Percentiles rank a stretch among this genome's conserved stretches.
These are phyloP conservation scores for Fraxinus anomala DNA, from an alignment of 257 asterid species.

Conservation along the genomic window DNA sequence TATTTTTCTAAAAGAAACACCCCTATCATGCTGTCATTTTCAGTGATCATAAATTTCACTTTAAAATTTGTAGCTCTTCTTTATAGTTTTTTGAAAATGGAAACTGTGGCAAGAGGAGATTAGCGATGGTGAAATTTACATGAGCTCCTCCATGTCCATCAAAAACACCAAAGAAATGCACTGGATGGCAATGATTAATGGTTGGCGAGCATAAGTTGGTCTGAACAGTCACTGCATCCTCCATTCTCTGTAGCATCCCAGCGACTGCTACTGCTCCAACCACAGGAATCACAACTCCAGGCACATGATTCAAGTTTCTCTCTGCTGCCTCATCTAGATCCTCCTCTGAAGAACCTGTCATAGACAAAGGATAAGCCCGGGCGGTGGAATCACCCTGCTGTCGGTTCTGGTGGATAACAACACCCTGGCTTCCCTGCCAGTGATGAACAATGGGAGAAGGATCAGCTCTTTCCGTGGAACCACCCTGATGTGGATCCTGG, in stretches of 20 bases:
- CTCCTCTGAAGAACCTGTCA: not conserved
- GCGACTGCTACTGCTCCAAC: conserved; percentile 27
- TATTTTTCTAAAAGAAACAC: not conserved
- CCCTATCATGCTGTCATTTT: not conserved
- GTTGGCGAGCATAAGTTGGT: conserved; percentile 27
- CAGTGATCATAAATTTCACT: not conserved
- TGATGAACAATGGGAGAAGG: not conserved
- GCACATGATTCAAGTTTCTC: not conserved
- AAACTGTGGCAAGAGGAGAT: not conserved
- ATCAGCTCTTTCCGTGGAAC: not conserved
- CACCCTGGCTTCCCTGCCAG: not conserved
- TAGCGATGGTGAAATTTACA: not conserved
- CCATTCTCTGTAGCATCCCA: conserved; percentile 29
- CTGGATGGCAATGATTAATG: conserved; percentile 15
- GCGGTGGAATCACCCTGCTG: not conserved
- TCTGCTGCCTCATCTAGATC: not conserved
- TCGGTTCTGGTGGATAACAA: not conserved
- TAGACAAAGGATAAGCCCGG: not conserved
- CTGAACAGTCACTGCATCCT: conserved; percentile 18
- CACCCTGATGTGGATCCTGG: not conserved
- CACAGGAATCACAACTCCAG: conserved; percentile 7
- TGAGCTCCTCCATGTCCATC: conserved; percentile 37
- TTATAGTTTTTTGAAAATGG: not conserved
- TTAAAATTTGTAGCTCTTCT: not conserved
- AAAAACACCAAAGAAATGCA: conserved; percentile 30